Conservation (phyloP, 768 basidiomycete species). For the Pleurotus sapidus region DNA sequence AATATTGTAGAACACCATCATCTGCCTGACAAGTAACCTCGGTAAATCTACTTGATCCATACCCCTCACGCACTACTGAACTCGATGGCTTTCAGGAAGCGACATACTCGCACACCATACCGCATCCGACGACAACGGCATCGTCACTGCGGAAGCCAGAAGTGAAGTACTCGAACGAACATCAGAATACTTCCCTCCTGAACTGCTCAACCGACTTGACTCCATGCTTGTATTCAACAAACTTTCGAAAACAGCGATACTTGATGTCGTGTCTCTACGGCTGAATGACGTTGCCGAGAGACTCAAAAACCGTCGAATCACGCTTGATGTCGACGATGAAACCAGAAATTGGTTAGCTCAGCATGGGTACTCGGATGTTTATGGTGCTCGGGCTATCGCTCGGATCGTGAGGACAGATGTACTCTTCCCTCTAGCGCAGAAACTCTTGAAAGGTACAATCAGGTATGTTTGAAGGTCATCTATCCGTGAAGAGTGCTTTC, state of each 20-base stretch:
- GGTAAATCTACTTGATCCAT: constrained; percentile 33
- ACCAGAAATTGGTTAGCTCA: constrained; percentile 69
- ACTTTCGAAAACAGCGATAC: constrained; percentile 67
- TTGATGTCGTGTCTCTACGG: constrained; percentile 77
- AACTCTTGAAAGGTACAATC: constrained; percentile 76
- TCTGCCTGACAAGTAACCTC: constrained; percentile 87
- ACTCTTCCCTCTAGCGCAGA: constrained; percentile 78
- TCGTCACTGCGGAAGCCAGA: constrained; percentile 59
- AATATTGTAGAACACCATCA: constrained; percentile 74
- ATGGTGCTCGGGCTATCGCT: constrained; percentile 87
- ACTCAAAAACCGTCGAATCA: constrained; percentile 63
- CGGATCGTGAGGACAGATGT: constrained; percentile 83
- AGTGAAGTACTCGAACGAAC: constrained; percentile 72
- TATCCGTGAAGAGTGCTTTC: not conserved
- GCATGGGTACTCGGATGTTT: constrained; percentile 79
- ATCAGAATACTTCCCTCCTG: constrained; percentile 82
- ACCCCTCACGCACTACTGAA: not conserved
- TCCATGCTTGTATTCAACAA: constrained; percentile 91
- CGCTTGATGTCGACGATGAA: constrained; percentile 60
- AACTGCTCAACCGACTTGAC: constrained; percentile 87
- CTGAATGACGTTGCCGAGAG: constrained; percentile 71
- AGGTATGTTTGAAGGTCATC: constrained; percentile 37
- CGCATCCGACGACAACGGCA: constrained; percentile 60
- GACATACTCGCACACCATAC: constrained; percentile 71
- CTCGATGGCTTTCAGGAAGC: constrained; percentile 31